A percentile compares a stretch with the other conserved stretches of the same genome.
Evolutionary conservation across 176 grass and related monocot species (phyloP).

Genomic region (Melocanna baccifera): DNA sequence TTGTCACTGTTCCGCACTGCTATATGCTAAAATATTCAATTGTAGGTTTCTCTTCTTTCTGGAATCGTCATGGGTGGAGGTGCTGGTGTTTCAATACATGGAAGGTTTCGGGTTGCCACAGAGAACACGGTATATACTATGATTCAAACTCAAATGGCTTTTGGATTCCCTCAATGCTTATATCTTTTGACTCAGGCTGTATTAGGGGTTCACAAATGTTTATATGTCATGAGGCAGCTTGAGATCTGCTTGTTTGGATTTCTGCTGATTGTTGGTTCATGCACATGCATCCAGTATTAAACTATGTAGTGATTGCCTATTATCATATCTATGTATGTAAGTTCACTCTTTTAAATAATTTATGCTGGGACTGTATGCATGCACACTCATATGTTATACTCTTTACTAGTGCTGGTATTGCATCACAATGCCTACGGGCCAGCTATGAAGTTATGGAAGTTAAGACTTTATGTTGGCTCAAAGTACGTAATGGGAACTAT

Average conservation of each 20-base stretch:
- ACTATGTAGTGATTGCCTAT: background rate
- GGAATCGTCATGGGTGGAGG: constrained; percentile 93
- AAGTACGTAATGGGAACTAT: background rate
- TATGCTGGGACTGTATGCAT: background rate
- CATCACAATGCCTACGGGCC: background rate
- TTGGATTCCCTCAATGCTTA: background rate
- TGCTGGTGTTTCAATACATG: constrained; percentile 91
- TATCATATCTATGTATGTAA: background rate
- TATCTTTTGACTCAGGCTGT: background rate
- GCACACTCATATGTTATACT: background rate
- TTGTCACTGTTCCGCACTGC: background rate
- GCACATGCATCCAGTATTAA: background rate
- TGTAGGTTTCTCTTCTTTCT: constrained; percentile 86
- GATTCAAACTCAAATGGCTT: background rate
- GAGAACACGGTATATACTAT: constrained; percentile 74
- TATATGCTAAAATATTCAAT: constrained; percentile 12
- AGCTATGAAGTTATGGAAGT: background rate
- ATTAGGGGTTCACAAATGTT: background rate
- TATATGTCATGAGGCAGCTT: background rate
- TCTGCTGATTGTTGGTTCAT: background rate
- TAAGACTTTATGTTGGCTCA: constrained; percentile 3
- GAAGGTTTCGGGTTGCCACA: constrained; percentile 80
- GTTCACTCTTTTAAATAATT: background rate
- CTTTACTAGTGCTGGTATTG: constrained; percentile 5
- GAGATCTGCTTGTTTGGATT: constrained; percentile 11